These are phyloP conservation scores for Ganoderma boninense DNA, from an alignment of 1,284 basidiomycete genomes.

Conservation along the genomic window DNA sequence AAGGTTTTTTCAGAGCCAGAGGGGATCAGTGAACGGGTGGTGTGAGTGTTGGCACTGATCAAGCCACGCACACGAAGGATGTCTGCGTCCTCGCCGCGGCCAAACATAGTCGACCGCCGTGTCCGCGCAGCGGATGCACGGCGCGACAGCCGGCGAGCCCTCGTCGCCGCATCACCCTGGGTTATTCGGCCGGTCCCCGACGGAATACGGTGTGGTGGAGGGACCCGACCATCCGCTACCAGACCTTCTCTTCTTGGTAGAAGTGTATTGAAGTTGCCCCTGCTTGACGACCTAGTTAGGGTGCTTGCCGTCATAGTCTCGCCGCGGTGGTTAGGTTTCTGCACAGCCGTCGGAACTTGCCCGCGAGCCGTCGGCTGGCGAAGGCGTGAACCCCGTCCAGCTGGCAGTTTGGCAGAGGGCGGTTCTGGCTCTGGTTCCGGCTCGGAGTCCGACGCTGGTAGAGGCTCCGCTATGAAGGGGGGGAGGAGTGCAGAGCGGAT, in stretches of 20 bases:
- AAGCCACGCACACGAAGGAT: slow-evolving; percentile 31
- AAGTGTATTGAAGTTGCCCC: neutral
- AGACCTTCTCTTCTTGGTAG: neutral
- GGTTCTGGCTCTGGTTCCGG: slow-evolving; percentile 15
- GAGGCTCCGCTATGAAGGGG: slow-evolving; percentile 26
- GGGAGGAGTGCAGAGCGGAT: slow-evolving; percentile 34
- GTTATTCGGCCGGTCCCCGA: neutral
- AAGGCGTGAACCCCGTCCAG: slow-evolving; percentile 17
- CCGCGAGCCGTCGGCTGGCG: slow-evolving; percentile 24
- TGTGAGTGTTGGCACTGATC: neutral
- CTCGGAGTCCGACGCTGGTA: slow-evolving; percentile 16
- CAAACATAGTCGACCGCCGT: slow-evolving; percentile 35
- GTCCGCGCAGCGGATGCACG: slow-evolving; percentile 31
- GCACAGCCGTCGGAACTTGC: neutral
- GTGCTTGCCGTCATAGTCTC: too few relatives aligned
- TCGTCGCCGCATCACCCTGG: neutral
- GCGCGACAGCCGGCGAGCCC: slow-evolving; percentile 28
- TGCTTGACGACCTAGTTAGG: neutral
- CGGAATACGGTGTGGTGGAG: neutral
- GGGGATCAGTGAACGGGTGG: neutral
- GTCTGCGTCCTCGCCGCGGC: slow-evolving; percentile 32
- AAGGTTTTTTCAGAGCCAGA: neutral
- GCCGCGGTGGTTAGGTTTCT: neutral
- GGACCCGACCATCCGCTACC: slow-evolving; percentile 1
- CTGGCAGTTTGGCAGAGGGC: neutral